phyloP scores from a whole-genome alignment of 23 red algal species.

The Pyropia yezoensis region DNA sequence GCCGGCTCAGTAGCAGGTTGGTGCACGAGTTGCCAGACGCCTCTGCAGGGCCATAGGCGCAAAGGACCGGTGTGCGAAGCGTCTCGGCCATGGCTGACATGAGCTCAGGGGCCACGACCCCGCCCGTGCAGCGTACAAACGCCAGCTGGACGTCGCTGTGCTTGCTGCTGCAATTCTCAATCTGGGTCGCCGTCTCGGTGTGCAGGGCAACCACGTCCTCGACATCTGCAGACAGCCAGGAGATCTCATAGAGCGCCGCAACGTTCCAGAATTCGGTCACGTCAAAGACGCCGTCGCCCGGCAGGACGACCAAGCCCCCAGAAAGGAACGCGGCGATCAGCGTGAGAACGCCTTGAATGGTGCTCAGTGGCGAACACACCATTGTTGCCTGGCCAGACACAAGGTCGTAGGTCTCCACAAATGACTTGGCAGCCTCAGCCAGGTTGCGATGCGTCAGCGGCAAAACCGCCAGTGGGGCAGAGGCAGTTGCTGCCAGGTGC shows the following conservation, averaged over 20 bases:
- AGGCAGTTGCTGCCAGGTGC: conserved; percentile 8
- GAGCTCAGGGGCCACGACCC: background rate
- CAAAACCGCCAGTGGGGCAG: background rate
- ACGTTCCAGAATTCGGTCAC: conserved; percentile 11
- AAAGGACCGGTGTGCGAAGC: conserved; percentile 24
- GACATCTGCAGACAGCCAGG: conserved; percentile 31
- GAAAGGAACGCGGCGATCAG: conserved; percentile 37
- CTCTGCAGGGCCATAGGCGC: conserved; percentile 68
- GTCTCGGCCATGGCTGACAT: conserved; percentile 11
- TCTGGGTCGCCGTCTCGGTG: conserved; percentile 25
- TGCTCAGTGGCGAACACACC: conserved; percentile 16
- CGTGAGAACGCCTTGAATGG: conserved; percentile 46
- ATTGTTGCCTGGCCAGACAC: conserved; percentile 24
- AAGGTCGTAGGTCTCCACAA: conserved; percentile 52
- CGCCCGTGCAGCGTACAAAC: conserved; percentile 36
- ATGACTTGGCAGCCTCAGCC: conserved; percentile 21
- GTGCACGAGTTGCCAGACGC: conserved; percentile 30
- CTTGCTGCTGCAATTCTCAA: conserved; percentile 5
- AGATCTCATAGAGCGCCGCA: conserved; percentile 20
- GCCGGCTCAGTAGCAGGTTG: conserved; percentile 2
- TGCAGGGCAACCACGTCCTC: conserved; percentile 52
- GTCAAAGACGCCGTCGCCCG: background rate
- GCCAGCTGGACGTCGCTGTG: conserved; percentile 13
- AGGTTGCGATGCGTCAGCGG: conserved; percentile 35
- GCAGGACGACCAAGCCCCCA: conserved; percentile 47